Evolutionary conservation across 805 yeast species (phyloP).

Genomic region (Debaryomyces prosopidis): DNA sequence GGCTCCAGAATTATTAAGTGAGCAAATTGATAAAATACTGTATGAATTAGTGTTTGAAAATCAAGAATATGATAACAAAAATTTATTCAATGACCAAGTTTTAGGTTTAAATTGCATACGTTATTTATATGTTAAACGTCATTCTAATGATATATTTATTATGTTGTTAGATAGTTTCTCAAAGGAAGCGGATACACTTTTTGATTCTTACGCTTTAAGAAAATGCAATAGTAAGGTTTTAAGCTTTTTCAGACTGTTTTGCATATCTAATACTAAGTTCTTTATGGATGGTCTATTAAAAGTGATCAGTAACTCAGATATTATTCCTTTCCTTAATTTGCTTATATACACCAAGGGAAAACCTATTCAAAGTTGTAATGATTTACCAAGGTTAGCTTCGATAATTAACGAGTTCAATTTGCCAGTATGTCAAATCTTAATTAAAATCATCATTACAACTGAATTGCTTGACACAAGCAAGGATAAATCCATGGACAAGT

Average conservation of each 20-base stretch:
- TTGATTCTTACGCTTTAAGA: conserved; percentile 4
- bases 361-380: conserved; percentile 5
- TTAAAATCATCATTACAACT: conserved; percentile 18
- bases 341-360: conserved; percentile 6
- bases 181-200: conserved; percentile 2
- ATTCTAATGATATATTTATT: conserved; percentile 11
- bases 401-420: conserved; percentile 35
- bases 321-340: conserved; percentile 18
- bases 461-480: conserved; percentile 11
- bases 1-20: background rate
- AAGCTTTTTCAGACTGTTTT: conserved; percentile 10
- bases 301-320: conserved; percentile 15
- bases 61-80: background rate
- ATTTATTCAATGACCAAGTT: conserved; percentile 9
- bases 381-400: conserved; percentile 14
- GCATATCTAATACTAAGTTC: conserved; percentile 18
- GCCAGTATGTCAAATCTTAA: conserved; percentile 30
- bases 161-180: conserved; percentile 13
- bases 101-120: conserved; percentile 14
- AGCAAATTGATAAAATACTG: conserved; percentile 3
- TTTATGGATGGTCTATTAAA: conserved; percentile 21
- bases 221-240: conserved; percentile 9
- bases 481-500: conserved; percentile 9
- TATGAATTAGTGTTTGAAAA: conserved; percentile 11
- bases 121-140: conserved; percentile 10